Conservation (phyloP, 2,329 filamentous ascomycete genomes). For the Cladosporium sp. region DNA sequence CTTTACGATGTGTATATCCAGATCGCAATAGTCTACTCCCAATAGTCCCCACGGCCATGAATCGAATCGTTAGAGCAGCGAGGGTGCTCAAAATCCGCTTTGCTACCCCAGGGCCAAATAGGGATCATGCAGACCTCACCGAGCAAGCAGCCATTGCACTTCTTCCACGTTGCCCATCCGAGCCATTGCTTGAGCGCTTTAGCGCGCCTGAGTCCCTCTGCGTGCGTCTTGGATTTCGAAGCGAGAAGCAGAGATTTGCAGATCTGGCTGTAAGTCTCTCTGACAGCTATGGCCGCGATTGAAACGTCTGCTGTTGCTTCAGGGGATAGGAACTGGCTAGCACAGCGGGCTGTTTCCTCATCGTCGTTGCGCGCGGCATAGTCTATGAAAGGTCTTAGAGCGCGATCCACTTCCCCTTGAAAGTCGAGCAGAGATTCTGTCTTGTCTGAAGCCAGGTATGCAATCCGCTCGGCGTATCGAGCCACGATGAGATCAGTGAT, state of each 20-base stretch:
- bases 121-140: too few relatives aligned
- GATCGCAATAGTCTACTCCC: too few relatives aligned
- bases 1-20: too few relatives aligned
- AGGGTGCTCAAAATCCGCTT: too few relatives aligned
- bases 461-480: slow-evolving; percentile 57
- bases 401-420: slow-evolving; percentile 19
- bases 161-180: too few relatives aligned
- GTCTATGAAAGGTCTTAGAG: slow-evolving; percentile 39
- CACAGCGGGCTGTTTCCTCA: slow-evolving; percentile 34
- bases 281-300: background rate
- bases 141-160: too few relatives aligned
- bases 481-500: slow-evolving; percentile 62
- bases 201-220: background rate
- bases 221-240: background rate
- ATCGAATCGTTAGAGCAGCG: too few relatives aligned
- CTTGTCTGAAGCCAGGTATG: slow-evolving; percentile 28
- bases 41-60: too few relatives aligned
- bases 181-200: too few relatives aligned
- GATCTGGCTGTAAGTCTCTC: background rate
- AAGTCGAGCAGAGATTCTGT: slow-evolving; percentile 15
- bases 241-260: background rate
- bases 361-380: slow-evolving; percentile 32
- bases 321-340: background rate
- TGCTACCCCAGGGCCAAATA: too few relatives aligned
- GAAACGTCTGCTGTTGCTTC: background rate